Base-by-base conservation (phyloP, 345 rosid genomes). In the Lepidium africanum region DNA sequence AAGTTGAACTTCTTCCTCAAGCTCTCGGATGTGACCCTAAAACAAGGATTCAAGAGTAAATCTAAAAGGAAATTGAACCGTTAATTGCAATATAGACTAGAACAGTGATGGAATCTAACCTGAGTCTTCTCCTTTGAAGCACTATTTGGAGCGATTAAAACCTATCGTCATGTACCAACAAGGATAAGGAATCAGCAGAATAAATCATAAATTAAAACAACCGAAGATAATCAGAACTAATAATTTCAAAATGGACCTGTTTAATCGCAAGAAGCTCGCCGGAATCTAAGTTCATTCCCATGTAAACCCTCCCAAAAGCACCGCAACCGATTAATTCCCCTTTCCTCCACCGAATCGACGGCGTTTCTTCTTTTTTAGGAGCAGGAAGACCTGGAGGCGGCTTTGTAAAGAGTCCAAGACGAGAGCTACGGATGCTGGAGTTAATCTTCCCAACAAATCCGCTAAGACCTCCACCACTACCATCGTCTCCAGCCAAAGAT, bases 1-100 rank as follows among this genome's bases (percentile, higher is more conserved):
- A 48, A 90, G 89, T 65, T 79, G 85, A 69, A 90, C 92, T 84
- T 90, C 97, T 72, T 90, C 97, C 73, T 90, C 97, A 25, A 90
- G 89, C 78, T 90, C 97, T 54, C 75, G 81, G 49, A 90, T 84
- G 15, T 88, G 90, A 45, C 84, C 83, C 97, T 90, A 63, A 49
- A 66, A n/a, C 59, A 47, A 63, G 33, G 73, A 67, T 54, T 17
- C 64, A 57, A 9, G 9, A 42, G 27, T 16, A 32, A 19, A 30
- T 30, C 4, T 1, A 10, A 4, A 10, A 41, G 15, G 32, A 64
- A 72, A 46, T 3, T 37, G 10, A 57, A 58, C 41, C 32, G 13
- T 3, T 16, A 9, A 40, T 45, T 36, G 14, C 33, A 33, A 46
- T 3, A 27, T 1, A 5, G 23, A 60, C 51, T 7, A 70, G 5